Conservation (phyloP, 2,329 filamentous ascomycete genomes). For the Claviceps maximensis region DNA sequence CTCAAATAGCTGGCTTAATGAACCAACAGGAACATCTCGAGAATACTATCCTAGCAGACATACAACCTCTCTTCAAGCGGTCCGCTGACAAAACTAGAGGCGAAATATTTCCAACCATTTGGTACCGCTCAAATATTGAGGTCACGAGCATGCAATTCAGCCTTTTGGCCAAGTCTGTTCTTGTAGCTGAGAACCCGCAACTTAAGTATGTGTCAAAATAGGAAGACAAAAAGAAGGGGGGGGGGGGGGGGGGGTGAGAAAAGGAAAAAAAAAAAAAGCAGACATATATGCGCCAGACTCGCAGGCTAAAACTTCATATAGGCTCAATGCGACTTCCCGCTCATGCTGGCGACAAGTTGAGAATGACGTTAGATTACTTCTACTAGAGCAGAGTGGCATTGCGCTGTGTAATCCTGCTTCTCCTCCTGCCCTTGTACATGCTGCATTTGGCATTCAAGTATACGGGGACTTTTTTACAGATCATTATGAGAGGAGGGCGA, state of each 20-base stretch:
- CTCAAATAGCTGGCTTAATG: slow-evolving; percentile 19
- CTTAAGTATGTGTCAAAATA: slow-evolving; percentile 16
- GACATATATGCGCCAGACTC: neutral
- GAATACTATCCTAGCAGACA: slow-evolving; percentile 17
- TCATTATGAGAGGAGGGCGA: slow-evolving; percentile 22
- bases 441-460: slow-evolving; percentile 26
- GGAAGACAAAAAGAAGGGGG: neutral
- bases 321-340: slow-evolving; percentile 12
- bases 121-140: slow-evolving; percentile 26
- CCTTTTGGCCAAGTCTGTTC: slow-evolving; percentile 26
- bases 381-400: slow-evolving; percentile 27
- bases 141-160: slow-evolving; percentile 27
- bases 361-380: slow-evolving; percentile 23
- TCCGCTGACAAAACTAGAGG: slow-evolving; percentile 22
- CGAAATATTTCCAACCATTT: slow-evolving; percentile 27
- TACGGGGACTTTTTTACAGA: slow-evolving; percentile 30
- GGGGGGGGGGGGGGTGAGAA: neutral
- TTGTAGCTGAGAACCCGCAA: slow-evolving; percentile 26
- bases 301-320: neutral
- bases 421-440: slow-evolving; percentile 25
- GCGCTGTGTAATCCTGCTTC: slow-evolving; percentile 24
- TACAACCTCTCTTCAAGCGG: slow-evolving; percentile 21
- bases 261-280: neutral
- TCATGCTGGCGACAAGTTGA: slow-evolving; percentile 23
- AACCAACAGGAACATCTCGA: slow-evolving; percentile 24